Conservation (phyloP, 352 stramenopile species). For the Achlya hypogyna region DNA sequence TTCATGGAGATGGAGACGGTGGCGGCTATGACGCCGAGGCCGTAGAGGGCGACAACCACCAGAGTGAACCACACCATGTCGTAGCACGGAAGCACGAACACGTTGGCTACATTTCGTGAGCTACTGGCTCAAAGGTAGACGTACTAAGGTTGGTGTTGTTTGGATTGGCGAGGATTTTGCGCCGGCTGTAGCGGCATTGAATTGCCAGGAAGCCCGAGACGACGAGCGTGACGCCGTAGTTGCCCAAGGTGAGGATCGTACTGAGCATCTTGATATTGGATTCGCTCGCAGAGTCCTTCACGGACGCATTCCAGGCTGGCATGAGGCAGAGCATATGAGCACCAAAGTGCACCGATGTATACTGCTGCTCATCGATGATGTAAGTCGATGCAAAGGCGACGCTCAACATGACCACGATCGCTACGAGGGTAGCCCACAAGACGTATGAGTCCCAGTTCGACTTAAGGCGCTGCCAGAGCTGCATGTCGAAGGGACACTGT, state of each 20-base stretch:
- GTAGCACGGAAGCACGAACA: constrained; percentile 84
- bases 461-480: background rate
- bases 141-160: constrained; percentile 70
- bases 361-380: background rate
- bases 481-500: background rate
- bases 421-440: background rate
- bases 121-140: background rate
- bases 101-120: constrained; percentile 28
- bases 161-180: constrained; percentile 54
- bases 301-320: background rate
- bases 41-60: constrained; percentile 31
- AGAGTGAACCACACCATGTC: constrained; percentile 81
- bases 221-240: constrained; percentile 59
- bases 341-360: background rate
- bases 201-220: constrained; percentile 59
- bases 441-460: constrained; percentile 11
- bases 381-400: background rate
- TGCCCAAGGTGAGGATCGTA: constrained; percentile 48
- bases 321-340: background rate
- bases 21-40: constrained; percentile 34
- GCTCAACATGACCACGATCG: constrained; percentile 1
- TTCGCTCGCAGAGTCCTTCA: background rate
- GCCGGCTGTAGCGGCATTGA: constrained; percentile 61
- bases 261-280: constrained; percentile 24
- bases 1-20: constrained; percentile 24